Evolutionary conservation across 129 eudicot species (phyloP), one percentile per base, ranked within the genome.

Genomic region (Artemisia annua): DNA sequence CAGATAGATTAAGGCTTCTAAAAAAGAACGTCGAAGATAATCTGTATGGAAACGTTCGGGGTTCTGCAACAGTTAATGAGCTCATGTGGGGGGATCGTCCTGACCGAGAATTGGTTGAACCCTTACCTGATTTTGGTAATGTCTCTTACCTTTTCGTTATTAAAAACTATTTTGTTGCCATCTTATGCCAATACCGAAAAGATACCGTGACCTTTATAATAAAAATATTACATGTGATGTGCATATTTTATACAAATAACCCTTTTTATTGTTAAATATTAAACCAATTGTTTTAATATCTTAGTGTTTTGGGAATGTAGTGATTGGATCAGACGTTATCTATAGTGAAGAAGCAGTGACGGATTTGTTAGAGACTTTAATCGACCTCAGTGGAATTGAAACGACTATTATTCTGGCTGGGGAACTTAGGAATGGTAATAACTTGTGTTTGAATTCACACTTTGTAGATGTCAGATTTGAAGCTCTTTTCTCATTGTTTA

Each of bases 361-460:
- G 13, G 98, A 93, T 79, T 75, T 93, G 83, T 61, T 93, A 46
- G 82, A 80, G 35, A 87, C 97, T 24, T 74, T 93, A 48, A 43
- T 76, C 59, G 86, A 81, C 3, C 90, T 93, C 17, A 87, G 89
- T 67, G 96, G 98, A 58, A 46, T 60, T 3, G 75, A 84, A 55
- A 89, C 98, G 13, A 89, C 98, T 3, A 77, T 90, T 30, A 86
- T 93, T 77, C 81, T 89, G 76, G 90, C 98, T 46, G 98, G 98
- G 63, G 97, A 93, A 79, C 95, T 93, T 74, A 85, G 98, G 30
- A 93, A 93, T 78, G 97, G 98, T 92, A 83, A 70, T 66, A 18
- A 14, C 28, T 17, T 55, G 48, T 51, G 24, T 71, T 50, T 16
- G 3, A 17, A 4, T 57, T 68, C 43, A 7, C 14, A 7, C 12